Evolutionary conservation across 768 basidiomycete genomes (phyloP).

Genomic region (Botryobasidium botryosum): DNA sequence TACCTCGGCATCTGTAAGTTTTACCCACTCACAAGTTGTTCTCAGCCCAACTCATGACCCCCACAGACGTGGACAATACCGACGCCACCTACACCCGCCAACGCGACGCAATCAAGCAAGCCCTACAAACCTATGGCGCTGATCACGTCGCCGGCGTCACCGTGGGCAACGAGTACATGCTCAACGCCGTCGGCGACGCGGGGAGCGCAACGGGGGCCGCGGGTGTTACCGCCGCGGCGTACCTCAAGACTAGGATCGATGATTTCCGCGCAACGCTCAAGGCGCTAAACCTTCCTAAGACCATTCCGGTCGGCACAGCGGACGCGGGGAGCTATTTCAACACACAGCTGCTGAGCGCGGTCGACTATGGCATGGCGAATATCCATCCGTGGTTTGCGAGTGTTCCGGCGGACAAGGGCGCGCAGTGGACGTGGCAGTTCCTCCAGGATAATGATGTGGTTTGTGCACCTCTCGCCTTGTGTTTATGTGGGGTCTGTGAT

Average conservation of each 20-base stretch:
- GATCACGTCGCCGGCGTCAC: slow-evolving; percentile 56
- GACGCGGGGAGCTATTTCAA: slow-evolving; percentile 85
- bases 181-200: slow-evolving; percentile 28
- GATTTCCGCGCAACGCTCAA: slow-evolving; percentile 24
- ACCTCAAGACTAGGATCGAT: slow-evolving; percentile 47
- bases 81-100: slow-evolving; percentile 59
- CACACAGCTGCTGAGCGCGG: slow-evolving; percentile 37
- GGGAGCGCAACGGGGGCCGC: slow-evolving; percentile 38
- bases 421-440: slow-evolving; percentile 68
- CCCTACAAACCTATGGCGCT: slow-evolving; percentile 14
- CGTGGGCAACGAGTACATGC: slow-evolving; percentile 86
- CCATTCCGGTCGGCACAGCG: slow-evolving; percentile 54
- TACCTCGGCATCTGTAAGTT: slow-evolving; percentile 54
- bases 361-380: slow-evolving; percentile 75
- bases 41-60: too few species aligned
- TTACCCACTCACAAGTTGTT: slow-evolving; percentile 22
- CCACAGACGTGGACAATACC: slow-evolving; percentile 34
- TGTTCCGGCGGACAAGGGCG: slow-evolving; percentile 43
- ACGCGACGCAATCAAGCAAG: slow-evolving; percentile 42
- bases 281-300: slow-evolving; percentile 38
- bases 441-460: slow-evolving; percentile 51
- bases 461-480: not conserved
- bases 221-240: slow-evolving; percentile 40
- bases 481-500: too few species aligned
- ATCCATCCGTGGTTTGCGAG: slow-evolving; percentile 85